Evolutionary conservation across 2,329 filamentous ascomycete genomes (phyloP).

Genomic region (Cladorrhinum sp.): DNA sequence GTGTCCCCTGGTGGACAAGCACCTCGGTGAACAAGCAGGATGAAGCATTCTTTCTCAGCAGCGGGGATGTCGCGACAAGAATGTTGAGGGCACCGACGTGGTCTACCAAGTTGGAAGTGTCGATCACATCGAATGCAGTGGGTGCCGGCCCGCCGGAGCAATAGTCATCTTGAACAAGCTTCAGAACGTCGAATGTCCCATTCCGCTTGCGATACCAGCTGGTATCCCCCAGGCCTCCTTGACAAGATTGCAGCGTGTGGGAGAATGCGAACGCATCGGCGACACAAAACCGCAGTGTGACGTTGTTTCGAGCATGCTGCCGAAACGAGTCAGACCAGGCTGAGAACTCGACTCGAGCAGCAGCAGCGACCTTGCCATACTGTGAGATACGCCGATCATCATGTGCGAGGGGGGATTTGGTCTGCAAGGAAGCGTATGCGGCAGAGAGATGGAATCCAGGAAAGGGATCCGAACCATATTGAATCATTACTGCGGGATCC

Average conservation of each 20-base stretch:
- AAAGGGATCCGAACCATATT: constrained; percentile 50
- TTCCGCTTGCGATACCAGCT: constrained; percentile 35
- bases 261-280: constrained; percentile 52
- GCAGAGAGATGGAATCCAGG: constrained; percentile 54
- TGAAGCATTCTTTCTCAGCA: constrained; percentile 41
- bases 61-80: constrained; percentile 42
- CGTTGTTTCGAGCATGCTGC: constrained; percentile 2
- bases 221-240: background rate
- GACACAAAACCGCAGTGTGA: constrained; percentile 44
- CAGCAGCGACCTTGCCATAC: constrained; percentile 24
- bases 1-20: background rate
- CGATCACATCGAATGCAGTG: constrained; percentile 50
- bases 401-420: constrained; percentile 28
- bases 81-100: constrained; percentile 45
- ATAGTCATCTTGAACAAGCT: constrained; percentile 43
- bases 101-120: constrained; percentile 48
- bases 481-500: constrained; percentile 37
- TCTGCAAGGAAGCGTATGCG: constrained; percentile 38
- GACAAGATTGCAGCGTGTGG: constrained; percentile 43
- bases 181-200: constrained; percentile 32
- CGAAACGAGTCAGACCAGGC: constrained; percentile 44
- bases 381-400: too few relatives aligned
- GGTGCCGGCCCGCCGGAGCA: constrained; percentile 32
- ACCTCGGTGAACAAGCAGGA: constrained; percentile 48
- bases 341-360: constrained; percentile 43